Conservation (phyloP, 2,329 filamentous ascomycete genomes). For the Nothophoma quercina region DNA sequence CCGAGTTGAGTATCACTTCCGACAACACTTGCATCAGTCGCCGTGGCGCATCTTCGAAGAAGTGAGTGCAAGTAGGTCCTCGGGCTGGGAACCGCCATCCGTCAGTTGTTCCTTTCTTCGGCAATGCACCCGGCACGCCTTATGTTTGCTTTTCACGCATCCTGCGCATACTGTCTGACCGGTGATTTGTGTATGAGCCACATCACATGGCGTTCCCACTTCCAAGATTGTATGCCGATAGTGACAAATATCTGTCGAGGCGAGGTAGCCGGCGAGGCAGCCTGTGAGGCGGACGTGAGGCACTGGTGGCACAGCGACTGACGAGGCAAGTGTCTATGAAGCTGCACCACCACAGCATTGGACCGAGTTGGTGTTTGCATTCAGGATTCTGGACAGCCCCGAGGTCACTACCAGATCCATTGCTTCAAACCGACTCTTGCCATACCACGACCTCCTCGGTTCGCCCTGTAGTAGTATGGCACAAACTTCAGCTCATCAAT, state of each 20-base stretch:
- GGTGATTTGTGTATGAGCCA: constrained; percentile 1
- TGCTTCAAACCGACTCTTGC: constrained; percentile 1
- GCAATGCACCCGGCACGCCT: not conserved
- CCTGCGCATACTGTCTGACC: constrained; percentile 3
- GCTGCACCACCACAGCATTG: not conserved
- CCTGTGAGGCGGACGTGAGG: not conserved
- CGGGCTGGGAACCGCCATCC: not conserved
- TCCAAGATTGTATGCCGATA: not conserved
- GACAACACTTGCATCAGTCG: not conserved
- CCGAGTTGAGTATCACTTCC: constrained; percentile 1
- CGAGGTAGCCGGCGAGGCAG: not conserved
- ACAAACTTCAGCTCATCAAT: not conserved
- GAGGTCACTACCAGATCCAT: not conserved
- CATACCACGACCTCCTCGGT: constrained; percentile 1
- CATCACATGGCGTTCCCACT: not conserved
- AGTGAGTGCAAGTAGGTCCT: not conserved
- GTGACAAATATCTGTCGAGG: constrained; percentile 3
- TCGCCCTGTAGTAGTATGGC: constrained; percentile 5
- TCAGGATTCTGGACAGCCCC: too few species aligned
- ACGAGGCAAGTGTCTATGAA: not conserved
- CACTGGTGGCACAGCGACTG: not conserved
- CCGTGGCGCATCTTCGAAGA: not conserved
- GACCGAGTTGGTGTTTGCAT: too few species aligned
- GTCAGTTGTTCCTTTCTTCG: not conserved
- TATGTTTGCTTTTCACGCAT: constrained; percentile 13